Conservation (phyloP, 2,329 filamentous ascomycete genomes). For the Pseudogymnoascus sp. region DNA sequence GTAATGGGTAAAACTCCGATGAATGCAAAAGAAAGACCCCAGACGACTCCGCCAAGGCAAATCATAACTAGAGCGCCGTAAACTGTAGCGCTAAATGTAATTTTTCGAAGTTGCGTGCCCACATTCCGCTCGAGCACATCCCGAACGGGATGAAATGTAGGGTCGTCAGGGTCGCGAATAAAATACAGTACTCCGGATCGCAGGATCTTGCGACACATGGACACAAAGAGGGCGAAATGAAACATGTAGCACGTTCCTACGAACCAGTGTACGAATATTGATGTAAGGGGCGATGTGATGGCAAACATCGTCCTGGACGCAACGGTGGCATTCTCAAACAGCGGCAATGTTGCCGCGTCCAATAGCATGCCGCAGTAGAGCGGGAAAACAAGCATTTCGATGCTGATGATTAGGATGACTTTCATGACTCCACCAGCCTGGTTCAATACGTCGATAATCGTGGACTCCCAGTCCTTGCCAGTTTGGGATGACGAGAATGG, state of each 20-base stretch:
- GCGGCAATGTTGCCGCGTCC: conserved; percentile 78
- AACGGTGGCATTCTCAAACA: conserved; percentile 78
- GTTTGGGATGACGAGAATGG: conserved; percentile 56
- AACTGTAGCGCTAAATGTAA: conserved; percentile 89
- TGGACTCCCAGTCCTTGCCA: conserved; percentile 63
- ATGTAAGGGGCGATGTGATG: conserved; percentile 72
- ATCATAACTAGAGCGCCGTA: conserved; percentile 90
- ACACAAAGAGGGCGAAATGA: conserved; percentile 96
- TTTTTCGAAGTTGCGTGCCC: conserved; percentile 88
- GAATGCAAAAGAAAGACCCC: conserved; percentile 68
- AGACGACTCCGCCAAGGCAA: conserved; percentile 91
- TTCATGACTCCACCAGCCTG: conserved; percentile 97
- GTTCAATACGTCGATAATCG: conserved; percentile 73
- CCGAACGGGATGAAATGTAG: conserved; percentile 94
- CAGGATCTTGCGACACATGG: conserved; percentile 98
- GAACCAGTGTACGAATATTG: conserved; percentile 97
- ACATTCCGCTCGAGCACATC: conserved; percentile 93
- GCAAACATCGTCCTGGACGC: conserved; percentile 74
- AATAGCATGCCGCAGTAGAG: conserved; percentile 90
- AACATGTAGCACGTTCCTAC: conserved; percentile 99
- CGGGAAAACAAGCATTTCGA: conserved; percentile 97
- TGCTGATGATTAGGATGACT: conserved; percentile 95
- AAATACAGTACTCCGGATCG: conserved; percentile 93
- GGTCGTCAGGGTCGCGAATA: conserved; percentile 95
- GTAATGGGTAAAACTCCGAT: conserved; percentile 77